Base-by-base conservation (phyloP, 768 basidiomycete species). In the Cystofilobasidium capitatum region DNA sequence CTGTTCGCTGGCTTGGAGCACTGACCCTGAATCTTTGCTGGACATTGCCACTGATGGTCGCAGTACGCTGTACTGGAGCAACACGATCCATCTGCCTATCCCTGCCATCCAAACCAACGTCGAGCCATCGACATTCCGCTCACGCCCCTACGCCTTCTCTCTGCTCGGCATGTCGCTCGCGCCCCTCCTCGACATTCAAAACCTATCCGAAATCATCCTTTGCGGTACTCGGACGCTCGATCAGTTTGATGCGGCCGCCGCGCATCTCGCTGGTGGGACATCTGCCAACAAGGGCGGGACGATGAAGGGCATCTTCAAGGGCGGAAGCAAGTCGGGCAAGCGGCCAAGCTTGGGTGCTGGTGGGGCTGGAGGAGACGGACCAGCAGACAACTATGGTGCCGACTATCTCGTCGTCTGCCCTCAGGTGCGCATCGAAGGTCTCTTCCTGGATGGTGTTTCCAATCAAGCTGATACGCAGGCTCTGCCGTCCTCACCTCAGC, bases 131-230 rank as follows among this genome's bases (percentile, higher is more conserved):
- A 39, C 39, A 16, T 44, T 61, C n/a, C 59, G 59, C 37, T 42
- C 39, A 1, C 39, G 59, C n/a, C 59, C 59, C 0, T 61, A 61
- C 40, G 39, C 59, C 59, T 61, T 61, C 40, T 61, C 44, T 26
- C 39, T 61, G 9, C 59, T 61, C 39, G 59, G 59, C 24, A 61
- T 61, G 59, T 61, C 59, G 24, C 59, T 61, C 17, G 39, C 59
- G 10, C 59, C 59, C 20, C n/a, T 61, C 29, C 59, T 61, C 29
- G 59, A 61, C 2, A 42, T 61, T 26, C 26, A 16, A 3, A 33
- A 17, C 29, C 51, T 55, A 17, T 10, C 59, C 24, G 39, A 40
- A 35, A n/a, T 61, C 26, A 26, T 61, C 24, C 4, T 29, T 7
- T 61, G 42, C 44, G 29, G 36, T 16, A 61, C 37, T 6, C 39